Evolutionary conservation across 768 basidiomycete species (phyloP), one percentile per base, ranked within the genome.

Genomic region (Pleurotus giganteus): DNA sequence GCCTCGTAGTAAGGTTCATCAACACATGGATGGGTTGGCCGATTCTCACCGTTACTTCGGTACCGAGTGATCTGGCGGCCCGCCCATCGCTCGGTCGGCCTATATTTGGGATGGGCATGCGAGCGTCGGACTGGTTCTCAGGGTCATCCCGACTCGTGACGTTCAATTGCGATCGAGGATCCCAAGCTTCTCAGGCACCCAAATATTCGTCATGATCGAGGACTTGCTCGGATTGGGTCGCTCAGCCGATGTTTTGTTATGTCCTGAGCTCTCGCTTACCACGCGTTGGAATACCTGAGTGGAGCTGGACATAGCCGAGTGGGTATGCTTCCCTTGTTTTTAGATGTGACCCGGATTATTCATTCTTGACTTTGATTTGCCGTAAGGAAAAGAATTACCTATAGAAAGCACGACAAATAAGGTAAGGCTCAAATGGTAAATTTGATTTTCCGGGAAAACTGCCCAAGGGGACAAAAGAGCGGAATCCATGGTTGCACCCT

Each of bases 181-280:
- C 61, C 52, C 46, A 62, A 53, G 55, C 62, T 63, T 57, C 57
- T 68, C 66, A 69, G 69, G 68, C 60, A 71, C 69, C 43, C 50
- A 45, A 64, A 57, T 60, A 58, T 58, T 63, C 65, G 63, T 68
- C 67, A 70, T 66, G 70, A 71, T 71, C 70, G 70, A 71, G 65
- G 67, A 63, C 60, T 56, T 62, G 57, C 27, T 31, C 41, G 52
- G 24, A 53, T 53, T 42, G 27, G 46, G 46, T 51, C 34, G 13
- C 34, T n/a, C 23, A 36, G 49, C 34, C 49, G 49, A 34, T 37
- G 15, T 47, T 21, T 17, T 47, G 24, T 29, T 31, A 47, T 47
- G 46, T 47, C 31, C 9, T 47, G 29, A 15, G n/a, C 17, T 31
- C n/a, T 47, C 19, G 23, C 26, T 31, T 47, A 17, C 46, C 46